Evolutionary conservation across 208 protist species (phyloP).

Genomic region (Trypanosoma mega): DNA sequence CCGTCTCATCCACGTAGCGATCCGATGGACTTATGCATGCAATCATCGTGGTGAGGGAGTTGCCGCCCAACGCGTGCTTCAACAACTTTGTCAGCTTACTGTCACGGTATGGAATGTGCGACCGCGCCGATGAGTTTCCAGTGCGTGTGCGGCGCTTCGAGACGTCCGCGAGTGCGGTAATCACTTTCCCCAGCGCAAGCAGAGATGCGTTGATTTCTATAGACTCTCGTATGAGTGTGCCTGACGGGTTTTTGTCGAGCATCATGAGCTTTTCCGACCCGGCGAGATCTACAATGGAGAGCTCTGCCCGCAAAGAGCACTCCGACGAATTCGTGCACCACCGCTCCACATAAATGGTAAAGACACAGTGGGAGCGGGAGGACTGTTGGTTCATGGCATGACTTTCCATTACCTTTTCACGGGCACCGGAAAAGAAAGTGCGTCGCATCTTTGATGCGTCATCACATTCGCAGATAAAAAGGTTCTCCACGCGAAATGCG

Average conservation of each 20-base stretch:
- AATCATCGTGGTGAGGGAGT: constrained; percentile 84
- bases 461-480: constrained; percentile 78
- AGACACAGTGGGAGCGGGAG: constrained; percentile 91
- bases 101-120: constrained; percentile 91
- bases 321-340: constrained; percentile 33
- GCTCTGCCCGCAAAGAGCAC: constrained; percentile 46
- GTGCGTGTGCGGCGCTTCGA: constrained; percentile 11
- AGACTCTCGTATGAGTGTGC: constrained; percentile 73
- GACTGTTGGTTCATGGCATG: constrained; percentile 90
- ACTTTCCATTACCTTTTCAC: constrained; percentile 75
- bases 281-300: constrained; percentile 91
- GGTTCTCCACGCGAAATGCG: constrained; percentile 85
- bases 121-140: neutral
- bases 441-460: constrained; percentile 67
- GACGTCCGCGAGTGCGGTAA: constrained; percentile 61
- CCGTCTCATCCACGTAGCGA: constrained; percentile 82
- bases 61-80: constrained; percentile 80
- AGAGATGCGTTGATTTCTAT: constrained; percentile 93
- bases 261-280: constrained; percentile 87
- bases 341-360: constrained; percentile 83
- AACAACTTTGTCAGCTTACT: constrained; percentile 90
- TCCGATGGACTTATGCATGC: constrained; percentile 87
- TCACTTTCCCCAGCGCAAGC: constrained; percentile 91
- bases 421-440: constrained; percentile 68
- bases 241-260: constrained; percentile 45